Conservation (phyloP, 2,329 filamentous ascomycete species). For the Aspergillus sergii region DNA sequence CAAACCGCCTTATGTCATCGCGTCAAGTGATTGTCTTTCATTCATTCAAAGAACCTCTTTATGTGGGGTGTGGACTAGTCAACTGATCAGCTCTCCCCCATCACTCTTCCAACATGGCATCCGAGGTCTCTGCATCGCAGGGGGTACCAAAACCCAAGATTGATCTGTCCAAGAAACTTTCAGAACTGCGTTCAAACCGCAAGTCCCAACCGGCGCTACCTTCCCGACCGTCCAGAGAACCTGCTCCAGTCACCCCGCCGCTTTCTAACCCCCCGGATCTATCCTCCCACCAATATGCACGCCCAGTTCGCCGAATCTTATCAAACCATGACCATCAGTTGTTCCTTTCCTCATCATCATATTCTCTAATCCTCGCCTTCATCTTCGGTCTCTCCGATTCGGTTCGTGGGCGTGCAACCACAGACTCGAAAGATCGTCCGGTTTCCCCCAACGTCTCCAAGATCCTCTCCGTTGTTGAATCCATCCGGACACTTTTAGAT, state of each 20-base stretch:
- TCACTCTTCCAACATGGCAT: slow-evolving; percentile 26
- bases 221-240: slow-evolving; percentile 42
- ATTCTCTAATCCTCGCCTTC: slow-evolving; percentile 77
- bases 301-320: slow-evolving; percentile 77
- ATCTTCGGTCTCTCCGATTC: slow-evolving; percentile 84
- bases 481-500: slow-evolving; percentile 67
- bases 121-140: slow-evolving; percentile 16
- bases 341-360: slow-evolving; percentile 77
- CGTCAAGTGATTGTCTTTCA: not conserved
- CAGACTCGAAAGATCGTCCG: slow-evolving; percentile 28
- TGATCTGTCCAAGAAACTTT: slow-evolving; percentile 46
- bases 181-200: slow-evolving; percentile 38
- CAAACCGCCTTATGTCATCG: slow-evolving; percentile 5
- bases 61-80: slow-evolving; percentile 5
- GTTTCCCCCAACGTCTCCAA: slow-evolving; percentile 63
- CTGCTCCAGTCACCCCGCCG: slow-evolving; percentile 74
- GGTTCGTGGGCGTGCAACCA: slow-evolving; percentile 57
- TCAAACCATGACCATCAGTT: slow-evolving; percentile 77
- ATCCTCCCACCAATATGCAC: slow-evolving; percentile 62
- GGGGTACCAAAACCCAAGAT: slow-evolving; percentile 26
- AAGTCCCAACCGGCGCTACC: slow-evolving; percentile 29
- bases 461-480: slow-evolving; percentile 70
- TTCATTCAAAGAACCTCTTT: not conserved
- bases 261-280: slow-evolving; percentile 69
- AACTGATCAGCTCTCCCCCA: slow-evolving; percentile 12